phyloP scores from a whole-genome alignment of 257 asterid genomes.

The Ilex aquifolium region DNA sequence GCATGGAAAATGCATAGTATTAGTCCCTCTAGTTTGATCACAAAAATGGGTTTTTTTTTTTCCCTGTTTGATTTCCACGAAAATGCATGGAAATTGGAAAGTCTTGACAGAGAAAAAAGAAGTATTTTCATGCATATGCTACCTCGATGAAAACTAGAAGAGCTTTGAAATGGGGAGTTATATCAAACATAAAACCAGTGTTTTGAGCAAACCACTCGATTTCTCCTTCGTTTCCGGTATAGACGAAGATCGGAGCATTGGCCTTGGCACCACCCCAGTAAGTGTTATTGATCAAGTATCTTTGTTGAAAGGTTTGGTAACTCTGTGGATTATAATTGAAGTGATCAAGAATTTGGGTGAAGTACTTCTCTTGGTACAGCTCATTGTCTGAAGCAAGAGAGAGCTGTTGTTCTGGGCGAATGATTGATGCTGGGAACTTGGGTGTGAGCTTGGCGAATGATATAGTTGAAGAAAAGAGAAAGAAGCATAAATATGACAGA shows the following conservation, averaged over 20 bases:
- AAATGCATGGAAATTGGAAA: too few relatives aligned
- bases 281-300: constrained; percentile 55
- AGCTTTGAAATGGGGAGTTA: constrained; percentile 62
- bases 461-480: constrained; percentile 10
- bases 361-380: constrained; percentile 48
- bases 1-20: not conserved
- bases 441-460: constrained; percentile 14
- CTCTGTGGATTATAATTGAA: constrained; percentile 70
- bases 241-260: constrained; percentile 77
- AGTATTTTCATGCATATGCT: not conserved
- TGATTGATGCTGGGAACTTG: constrained; percentile 34
- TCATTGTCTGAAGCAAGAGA: constrained; percentile 12
- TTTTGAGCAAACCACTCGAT: constrained; percentile 91
- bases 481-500: constrained; percentile 6
- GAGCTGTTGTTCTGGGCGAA: constrained; percentile 21
- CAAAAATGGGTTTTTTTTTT: too few relatives aligned
- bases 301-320: constrained; percentile 67
- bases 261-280: constrained; percentile 67
- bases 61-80: too few relatives aligned
- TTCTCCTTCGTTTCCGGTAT: constrained; percentile 89
- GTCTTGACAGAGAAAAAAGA: not conserved
- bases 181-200: constrained; percentile 88
- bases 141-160: constrained; percentile 90
- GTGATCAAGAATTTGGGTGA: constrained; percentile 80
- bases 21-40: not conserved